Conservation (phyloP, 169 alveolate species). For the Perkinsus marinus region DNA sequence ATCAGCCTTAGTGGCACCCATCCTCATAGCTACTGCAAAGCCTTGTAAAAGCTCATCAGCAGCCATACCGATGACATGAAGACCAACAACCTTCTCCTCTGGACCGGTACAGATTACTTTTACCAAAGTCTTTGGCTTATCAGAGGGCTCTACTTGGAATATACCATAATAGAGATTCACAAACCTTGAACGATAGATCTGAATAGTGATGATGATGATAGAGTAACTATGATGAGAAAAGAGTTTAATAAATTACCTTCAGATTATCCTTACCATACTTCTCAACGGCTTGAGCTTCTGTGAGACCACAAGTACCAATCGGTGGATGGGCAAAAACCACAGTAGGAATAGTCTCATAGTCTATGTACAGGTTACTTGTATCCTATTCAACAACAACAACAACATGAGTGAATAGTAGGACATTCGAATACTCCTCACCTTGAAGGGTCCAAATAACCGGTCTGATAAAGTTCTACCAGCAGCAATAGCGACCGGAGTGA, state of each 20-base stretch:
- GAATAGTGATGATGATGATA: constrained; percentile 15
- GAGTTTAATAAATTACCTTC: constrained; percentile 33
- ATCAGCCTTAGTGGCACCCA: constrained; percentile 67
- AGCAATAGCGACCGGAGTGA: constrained; percentile 84
- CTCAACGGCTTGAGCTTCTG: constrained; percentile 68
- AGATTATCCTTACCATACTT: constrained; percentile 67
- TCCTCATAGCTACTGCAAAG: constrained; percentile 66
- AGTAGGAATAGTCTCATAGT: constrained; percentile 61
- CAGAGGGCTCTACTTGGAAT: constrained; percentile 28
- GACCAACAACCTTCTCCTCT: constrained; percentile 63
- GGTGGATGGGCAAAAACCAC: constrained; percentile 78
- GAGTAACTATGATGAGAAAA: constrained; percentile 33
- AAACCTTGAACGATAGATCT: constrained; percentile 40
- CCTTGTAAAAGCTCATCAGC: constrained; percentile 80
- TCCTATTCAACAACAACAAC: not conserved
- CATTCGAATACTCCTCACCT: constrained; percentile 15
- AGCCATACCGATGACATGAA: constrained; percentile 61
- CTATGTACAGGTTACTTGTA: not conserved
- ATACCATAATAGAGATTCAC: constrained; percentile 46
- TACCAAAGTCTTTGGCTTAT: constrained; percentile 44
- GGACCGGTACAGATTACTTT: constrained; percentile 49
- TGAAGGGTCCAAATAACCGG: constrained; percentile 51
- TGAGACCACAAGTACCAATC: constrained; percentile 70
- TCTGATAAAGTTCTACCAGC: constrained; percentile 83
- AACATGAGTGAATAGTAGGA: not conserved